Evolutionary conservation across 768 basidiomycete species (phyloP), one percentile per base, ranked within the genome.

Genomic region (Phylloporus rhodoxanthus): DNA sequence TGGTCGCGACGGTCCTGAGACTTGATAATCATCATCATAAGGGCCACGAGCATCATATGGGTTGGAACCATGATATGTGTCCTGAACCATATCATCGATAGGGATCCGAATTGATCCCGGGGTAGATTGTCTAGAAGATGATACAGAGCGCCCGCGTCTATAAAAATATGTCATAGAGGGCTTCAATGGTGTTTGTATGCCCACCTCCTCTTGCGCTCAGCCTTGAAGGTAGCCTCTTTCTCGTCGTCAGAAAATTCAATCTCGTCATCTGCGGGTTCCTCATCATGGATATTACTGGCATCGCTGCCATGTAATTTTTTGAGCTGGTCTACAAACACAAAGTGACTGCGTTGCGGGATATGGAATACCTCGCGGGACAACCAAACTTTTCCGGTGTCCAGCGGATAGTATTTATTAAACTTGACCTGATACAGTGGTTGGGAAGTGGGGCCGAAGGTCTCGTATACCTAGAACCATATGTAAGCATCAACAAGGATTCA

Each of bases 211-310:
- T 85, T 87, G 40, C 77, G 59, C 43, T 71, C 71, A 43, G 72
- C 72, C 69, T 78, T 88, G 62, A 84, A 77, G 25, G 81, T 82
- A 15, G 81, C 80, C 66, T 98, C 95, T 47, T 84, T 77, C 65
- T 98, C 95, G 57, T 98, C 95, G 56, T 98, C 95, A 3, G 89
- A 92, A 68, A 94, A 98, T 63, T 98, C 95, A 26, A 90, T 61
- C 62, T 97, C 95, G 48, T 91, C 80, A 17, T 90, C 92, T 2
- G 75, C 87, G 2, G 90, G 85, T 64, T 98, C 95, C 68, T 98
- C 95, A 62, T 98, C 95, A 57, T 92, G 82, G 9, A 92, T 75
- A 62, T 97, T 98, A 60, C 88, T 91, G 19, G 95, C 95, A 58
- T 98, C 95, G 55, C 89, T 92, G 36, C 94, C 95, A 62, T 84